Conservation (phyloP, 1,284 basidiomycete species). For the Naganishia sp. region DNA sequence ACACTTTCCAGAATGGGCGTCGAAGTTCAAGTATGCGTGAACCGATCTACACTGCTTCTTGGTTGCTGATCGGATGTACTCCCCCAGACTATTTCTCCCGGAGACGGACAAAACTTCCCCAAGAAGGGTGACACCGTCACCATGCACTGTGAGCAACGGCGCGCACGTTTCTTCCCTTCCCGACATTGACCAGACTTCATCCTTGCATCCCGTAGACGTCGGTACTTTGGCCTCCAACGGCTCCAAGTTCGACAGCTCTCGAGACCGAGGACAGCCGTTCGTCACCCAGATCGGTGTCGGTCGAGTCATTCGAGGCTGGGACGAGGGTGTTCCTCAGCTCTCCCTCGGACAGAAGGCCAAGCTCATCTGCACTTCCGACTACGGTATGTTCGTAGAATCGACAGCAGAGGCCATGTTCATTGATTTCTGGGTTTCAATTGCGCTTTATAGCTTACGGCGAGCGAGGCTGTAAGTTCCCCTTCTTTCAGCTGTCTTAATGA, state of each 20-base stretch:
- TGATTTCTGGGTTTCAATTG: constrained; percentile 58
- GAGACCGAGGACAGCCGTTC: constrained; percentile 62
- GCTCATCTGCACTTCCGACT: constrained; percentile 54
- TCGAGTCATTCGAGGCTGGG: constrained; percentile 86
- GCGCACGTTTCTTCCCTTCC: not conserved
- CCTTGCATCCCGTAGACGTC: constrained; percentile 42
- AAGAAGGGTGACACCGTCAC: constrained; percentile 50
- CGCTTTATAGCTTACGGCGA: constrained; percentile 23
- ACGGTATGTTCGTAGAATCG: constrained; percentile 32
- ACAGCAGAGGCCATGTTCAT: not conserved
- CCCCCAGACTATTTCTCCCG: constrained; percentile 46
- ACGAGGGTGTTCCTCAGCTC: constrained; percentile 60
- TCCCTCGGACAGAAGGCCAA: constrained; percentile 69
- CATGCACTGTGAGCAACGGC: constrained; percentile 51
- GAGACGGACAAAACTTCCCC: constrained; percentile 55
- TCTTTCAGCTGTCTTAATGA: not conserved
- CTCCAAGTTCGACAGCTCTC: constrained; percentile 56
- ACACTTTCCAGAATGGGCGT: constrained; percentile 54
- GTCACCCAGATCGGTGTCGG: constrained; percentile 71
- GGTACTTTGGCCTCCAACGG: constrained; percentile 53
- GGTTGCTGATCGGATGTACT: not conserved
- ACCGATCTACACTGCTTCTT: not conserved
- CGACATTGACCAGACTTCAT: not conserved
- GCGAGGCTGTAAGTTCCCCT: constrained; percentile 22
- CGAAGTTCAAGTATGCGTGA: constrained; percentile 45